Evolutionary conservation across 129 eudicot genomes (phyloP).

Genomic region (Solidago caesia): DNA sequence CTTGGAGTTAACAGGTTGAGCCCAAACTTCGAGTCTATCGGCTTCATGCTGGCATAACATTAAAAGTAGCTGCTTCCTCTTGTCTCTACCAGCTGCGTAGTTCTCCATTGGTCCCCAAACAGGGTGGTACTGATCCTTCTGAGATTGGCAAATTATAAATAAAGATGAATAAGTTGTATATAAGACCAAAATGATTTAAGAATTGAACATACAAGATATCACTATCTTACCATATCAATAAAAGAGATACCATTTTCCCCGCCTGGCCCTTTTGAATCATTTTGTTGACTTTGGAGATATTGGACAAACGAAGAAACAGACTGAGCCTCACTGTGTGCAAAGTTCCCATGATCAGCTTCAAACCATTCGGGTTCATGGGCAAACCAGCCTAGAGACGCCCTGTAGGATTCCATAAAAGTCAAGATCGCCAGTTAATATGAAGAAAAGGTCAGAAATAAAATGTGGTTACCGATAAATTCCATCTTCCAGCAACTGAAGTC

Average conservation of each 20-base stretch:
- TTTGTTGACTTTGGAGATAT: slow-evolving; percentile 61
- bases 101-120: slow-evolving; percentile 94
- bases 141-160: slow-evolving; percentile 17
- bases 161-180: slow-evolving; percentile 10
- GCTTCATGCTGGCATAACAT: slow-evolving; percentile 98
- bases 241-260: slow-evolving; percentile 58
- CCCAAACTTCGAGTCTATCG: slow-evolving; percentile 99
- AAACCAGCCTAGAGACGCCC: slow-evolving; percentile 92
- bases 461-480: slow-evolving; percentile 67
- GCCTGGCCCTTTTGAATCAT: slow-evolving; percentile 48
- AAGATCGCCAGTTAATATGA: slow-evolving; percentile 7
- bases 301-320: slow-evolving; percentile 75
- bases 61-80: slow-evolving; percentile 83
- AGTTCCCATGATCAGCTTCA: slow-evolving; percentile 61
- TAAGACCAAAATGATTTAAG: neutral
- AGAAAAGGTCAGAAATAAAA: slow-evolving; percentile 4
- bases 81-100: slow-evolving; percentile 74
- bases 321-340: slow-evolving; percentile 86
- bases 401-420: slow-evolving; percentile 31
- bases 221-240: slow-evolving; percentile 53
- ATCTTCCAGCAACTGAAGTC: slow-evolving; percentile 95
- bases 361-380: slow-evolving; percentile 91
- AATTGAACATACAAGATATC: slow-evolving; percentile 3
- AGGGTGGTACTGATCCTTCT: slow-evolving; percentile 81
- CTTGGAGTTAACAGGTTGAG: slow-evolving; percentile 85